phyloP scores from a whole-genome alignment of 2,329 filamentous ascomycete species.

The Phialemonium atrogriseum region DNA sequence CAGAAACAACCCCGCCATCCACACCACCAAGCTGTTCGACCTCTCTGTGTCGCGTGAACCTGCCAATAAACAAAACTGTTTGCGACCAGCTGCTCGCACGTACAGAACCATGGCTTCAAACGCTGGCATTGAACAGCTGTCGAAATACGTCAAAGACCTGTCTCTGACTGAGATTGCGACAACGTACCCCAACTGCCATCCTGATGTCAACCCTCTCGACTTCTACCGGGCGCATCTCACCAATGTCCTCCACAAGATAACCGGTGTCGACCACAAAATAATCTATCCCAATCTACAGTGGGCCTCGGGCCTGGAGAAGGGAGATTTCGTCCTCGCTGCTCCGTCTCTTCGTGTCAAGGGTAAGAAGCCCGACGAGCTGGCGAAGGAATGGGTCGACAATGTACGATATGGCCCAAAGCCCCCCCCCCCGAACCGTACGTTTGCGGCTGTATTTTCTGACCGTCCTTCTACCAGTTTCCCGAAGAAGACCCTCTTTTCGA shows the following conservation, averaged over 20 bases:
- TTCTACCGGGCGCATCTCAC: conserved; percentile 73
- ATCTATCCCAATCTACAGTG: conserved; percentile 71
- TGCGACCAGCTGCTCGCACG: too few species aligned
- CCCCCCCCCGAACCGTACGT: not conserved
- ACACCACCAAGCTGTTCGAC: conserved; percentile 7
- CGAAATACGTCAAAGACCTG: conserved; percentile 25
- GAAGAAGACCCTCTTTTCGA: conserved; percentile 61
- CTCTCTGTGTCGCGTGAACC: too few species aligned
- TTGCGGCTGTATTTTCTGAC: conserved; percentile 8
- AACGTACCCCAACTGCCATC: conserved; percentile 50
- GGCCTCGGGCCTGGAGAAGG: conserved; percentile 73
- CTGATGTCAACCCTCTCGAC: conserved; percentile 67
- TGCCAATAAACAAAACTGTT: too few species aligned
- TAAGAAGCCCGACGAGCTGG: conserved; percentile 55
- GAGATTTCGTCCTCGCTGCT: conserved; percentile 70
- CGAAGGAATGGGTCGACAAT: conserved; percentile 52
- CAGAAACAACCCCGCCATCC: conserved; percentile 5
- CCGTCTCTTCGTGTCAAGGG: conserved; percentile 74
- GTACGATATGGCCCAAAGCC: conserved; percentile 32
- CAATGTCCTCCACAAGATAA: conserved; percentile 57
- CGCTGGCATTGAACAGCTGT: conserved; percentile 21
- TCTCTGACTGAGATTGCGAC: conserved; percentile 25
- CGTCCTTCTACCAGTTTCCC: conserved; percentile 48
- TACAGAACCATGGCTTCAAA: conserved; percentile 16
- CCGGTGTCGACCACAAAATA: conserved; percentile 60